Percentiles rank a stretch among this genome's conserved stretches.
Conservation (phyloP, 2,329 filamentous ascomycete genomes). For the Penicillium fuscoglaucum region DNA sequence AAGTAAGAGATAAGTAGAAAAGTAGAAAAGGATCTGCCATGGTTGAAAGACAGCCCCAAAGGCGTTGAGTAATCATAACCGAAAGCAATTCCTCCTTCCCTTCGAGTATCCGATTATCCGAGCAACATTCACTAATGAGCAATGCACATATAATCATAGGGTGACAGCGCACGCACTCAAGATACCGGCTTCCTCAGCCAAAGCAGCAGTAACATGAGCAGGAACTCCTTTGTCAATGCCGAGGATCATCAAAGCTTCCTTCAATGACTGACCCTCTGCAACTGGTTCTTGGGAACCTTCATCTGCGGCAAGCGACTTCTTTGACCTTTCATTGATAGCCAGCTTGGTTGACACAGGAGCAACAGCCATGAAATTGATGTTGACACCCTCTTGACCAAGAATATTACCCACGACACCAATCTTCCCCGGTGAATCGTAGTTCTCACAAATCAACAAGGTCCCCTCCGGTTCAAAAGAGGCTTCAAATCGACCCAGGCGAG, state of each 20-base stretch:
- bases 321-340: background rate
- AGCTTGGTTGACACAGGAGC: constrained; percentile 44
- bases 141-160: constrained; percentile 27
- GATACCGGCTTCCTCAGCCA: constrained; percentile 54
- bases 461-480: constrained; percentile 73
- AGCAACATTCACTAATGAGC: background rate
- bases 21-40: background rate
- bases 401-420: constrained; percentile 75
- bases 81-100: background rate
- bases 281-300: background rate
- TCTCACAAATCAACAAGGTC: constrained; percentile 73
- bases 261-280: constrained; percentile 23
- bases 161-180: constrained; percentile 55
- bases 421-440: constrained; percentile 79
- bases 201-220: constrained; percentile 52
- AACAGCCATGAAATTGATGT: constrained; percentile 80
- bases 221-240: constrained; percentile 68
- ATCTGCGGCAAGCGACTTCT: background rate
- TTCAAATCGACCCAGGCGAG: constrained; percentile 69
- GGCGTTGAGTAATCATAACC: constrained; percentile 8
- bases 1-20: background rate
- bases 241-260: constrained; percentile 80
- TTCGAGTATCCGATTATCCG: background rate
- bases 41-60: background rate
- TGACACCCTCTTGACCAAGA: constrained; percentile 69